Conservation (phyloP, 257 asterid species). For the Anisodus acutangulus region DNA sequence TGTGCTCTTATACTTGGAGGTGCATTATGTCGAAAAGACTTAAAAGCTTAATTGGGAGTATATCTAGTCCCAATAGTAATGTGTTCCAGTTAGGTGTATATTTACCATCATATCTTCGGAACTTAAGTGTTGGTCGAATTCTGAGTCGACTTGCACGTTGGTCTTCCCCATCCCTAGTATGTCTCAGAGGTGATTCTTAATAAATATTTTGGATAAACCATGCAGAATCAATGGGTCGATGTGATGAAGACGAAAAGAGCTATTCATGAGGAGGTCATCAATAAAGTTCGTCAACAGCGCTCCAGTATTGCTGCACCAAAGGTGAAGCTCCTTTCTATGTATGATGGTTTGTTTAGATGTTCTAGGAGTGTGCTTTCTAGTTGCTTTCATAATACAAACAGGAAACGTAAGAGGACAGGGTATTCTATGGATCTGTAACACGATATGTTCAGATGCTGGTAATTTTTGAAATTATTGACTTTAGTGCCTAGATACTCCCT, state of each 20-base stretch:
- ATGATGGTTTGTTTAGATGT: conserved; percentile 19
- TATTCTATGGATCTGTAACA: neutral
- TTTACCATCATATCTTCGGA: neutral
- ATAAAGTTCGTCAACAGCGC: conserved; percentile 71
- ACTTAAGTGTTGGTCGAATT: neutral
- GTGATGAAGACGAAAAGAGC: conserved; percentile 95
- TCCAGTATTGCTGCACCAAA: conserved; percentile 47
- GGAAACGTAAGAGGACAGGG: neutral
- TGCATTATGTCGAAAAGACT: neutral
- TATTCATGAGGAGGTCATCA: conserved; percentile 86
- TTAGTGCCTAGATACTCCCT: neutral
- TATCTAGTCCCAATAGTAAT: neutral
- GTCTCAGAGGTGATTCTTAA: conserved; percentile 33
- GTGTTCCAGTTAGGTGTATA: neutral
- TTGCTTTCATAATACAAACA: neutral
- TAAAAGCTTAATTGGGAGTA: neutral
- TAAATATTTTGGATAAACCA: neutral
- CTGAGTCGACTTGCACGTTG: neutral
- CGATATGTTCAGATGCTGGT: neutral
- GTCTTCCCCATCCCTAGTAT: neutral
- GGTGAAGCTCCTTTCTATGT: conserved; percentile 47
- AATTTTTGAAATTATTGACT: neutral
- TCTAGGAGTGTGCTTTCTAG: neutral
- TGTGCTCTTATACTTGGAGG: neutral
- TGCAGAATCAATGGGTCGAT: conserved; percentile 62